Evolutionary conservation across 164 flowering plant species (phyloP).

Genomic region (Stephania cephalantha): DNA sequence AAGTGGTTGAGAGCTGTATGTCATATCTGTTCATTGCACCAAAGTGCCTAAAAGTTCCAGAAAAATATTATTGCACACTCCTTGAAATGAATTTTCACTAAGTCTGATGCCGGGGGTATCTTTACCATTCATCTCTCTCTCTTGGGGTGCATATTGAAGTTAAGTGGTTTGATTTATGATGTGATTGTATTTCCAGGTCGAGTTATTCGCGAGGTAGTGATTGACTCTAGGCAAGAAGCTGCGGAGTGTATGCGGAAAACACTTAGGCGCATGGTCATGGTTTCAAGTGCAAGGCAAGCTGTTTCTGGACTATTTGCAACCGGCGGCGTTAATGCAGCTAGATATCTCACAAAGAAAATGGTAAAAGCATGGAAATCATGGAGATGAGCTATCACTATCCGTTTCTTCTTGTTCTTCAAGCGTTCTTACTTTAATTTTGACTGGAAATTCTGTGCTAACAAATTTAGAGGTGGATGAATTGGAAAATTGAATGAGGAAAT

Average conservation of each 20-base stretch:
- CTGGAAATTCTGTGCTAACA: too few species aligned
- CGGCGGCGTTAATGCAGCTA: slow-evolving; percentile 58
- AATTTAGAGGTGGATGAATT: too few species aligned
- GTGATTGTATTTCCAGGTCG: slow-evolving; percentile 32
- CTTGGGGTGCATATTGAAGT: neutral
- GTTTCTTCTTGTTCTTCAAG: neutral
- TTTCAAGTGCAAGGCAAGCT: slow-evolving; percentile 86
- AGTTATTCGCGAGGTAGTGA: slow-evolving; percentile 26
- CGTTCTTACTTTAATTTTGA: neutral
- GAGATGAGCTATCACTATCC: slow-evolving; percentile 17
- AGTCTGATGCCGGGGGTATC: neutral
- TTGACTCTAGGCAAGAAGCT: slow-evolving; percentile 59
- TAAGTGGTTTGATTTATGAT: slow-evolving; percentile 1
- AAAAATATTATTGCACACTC: neutral
- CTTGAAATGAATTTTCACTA: neutral
- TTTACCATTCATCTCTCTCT: neutral
- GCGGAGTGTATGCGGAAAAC: slow-evolving; percentile 55
- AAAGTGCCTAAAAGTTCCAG: neutral
- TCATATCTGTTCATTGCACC: neutral
- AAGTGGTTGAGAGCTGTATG: neutral
- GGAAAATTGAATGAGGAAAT: too few species aligned
- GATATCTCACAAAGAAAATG: slow-evolving; percentile 63
- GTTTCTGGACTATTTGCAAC: slow-evolving; percentile 67
- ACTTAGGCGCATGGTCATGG: slow-evolving; percentile 61
- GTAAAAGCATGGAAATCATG: slow-evolving; percentile 76